phyloP scores from a whole-genome alignment of 2,329 filamentous ascomycete species.

The Cordyceps fumosorosea region DNA sequence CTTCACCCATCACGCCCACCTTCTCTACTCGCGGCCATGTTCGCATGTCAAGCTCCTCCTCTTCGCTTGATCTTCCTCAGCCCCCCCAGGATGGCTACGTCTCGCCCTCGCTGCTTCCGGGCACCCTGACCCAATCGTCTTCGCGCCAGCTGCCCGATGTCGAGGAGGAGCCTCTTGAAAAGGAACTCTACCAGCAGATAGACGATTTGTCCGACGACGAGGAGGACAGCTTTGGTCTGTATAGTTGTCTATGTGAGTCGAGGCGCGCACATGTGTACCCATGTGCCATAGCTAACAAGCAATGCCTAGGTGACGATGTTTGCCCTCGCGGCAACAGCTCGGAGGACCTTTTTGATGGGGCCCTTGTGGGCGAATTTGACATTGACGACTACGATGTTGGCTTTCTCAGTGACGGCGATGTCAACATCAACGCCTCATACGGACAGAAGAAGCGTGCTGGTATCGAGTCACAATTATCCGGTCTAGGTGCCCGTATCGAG shows the following conservation, averaged over 20 bases:
- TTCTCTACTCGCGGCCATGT: conserved; percentile 59
- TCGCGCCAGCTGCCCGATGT: conserved; percentile 73
- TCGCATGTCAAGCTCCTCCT: conserved; percentile 67
- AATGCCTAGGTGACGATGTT: conserved; percentile 38
- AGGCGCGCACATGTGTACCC: conserved; percentile 8
- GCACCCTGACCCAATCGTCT: conserved; percentile 36
- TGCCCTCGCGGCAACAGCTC: conserved; percentile 49
- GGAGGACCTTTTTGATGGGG: conserved; percentile 31
- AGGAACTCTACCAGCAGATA: conserved; percentile 52
- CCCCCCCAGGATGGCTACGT: conserved; percentile 42
- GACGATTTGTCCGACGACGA: conserved; percentile 26
- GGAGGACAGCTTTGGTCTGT: conserved; percentile 38
- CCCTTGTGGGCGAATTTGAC: conserved; percentile 37
- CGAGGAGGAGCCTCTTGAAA: conserved; percentile 72
- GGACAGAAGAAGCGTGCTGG: conserved; percentile 48
- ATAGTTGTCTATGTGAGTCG: conserved; percentile 69
- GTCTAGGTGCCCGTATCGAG: conserved; percentile 59
- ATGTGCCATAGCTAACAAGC: conserved; percentile 18
- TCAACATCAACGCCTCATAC: conserved; percentile 35
- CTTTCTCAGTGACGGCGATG: conserved; percentile 59
- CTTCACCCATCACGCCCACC: conserved; percentile 64
- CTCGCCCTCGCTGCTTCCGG: conserved; percentile 34
- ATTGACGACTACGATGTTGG: conserved; percentile 57
- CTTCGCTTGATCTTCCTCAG: conserved; percentile 61
- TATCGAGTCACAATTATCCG: conserved; percentile 54